Percentiles rank a stretch among this genome's conserved stretches.
phyloP scores from a whole-genome alignment of 805 yeast genomes.

The Candida hungchunana region DNA sequence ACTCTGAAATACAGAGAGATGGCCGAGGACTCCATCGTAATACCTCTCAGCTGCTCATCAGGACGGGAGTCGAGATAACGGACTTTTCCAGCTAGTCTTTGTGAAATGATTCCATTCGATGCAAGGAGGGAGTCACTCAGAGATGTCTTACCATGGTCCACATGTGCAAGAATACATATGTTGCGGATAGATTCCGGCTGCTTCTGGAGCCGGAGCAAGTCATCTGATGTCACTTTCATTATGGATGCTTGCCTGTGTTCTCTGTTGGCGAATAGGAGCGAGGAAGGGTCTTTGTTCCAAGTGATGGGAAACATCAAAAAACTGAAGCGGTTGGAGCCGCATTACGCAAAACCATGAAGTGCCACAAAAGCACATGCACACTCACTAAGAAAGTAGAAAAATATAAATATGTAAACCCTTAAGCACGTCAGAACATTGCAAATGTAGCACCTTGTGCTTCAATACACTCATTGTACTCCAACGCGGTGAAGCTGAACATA shows the following conservation, averaged over 20 bases:
- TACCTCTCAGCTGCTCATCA: slow-evolving; percentile 94
- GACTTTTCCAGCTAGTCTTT: slow-evolving; percentile 91
- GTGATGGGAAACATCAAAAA: no score
- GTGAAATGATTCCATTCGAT: slow-evolving; percentile 94
- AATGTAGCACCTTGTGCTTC: no score
- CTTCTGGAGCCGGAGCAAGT: slow-evolving; percentile 61
- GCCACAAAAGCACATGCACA: background rate
- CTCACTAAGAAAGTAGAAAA: background rate
- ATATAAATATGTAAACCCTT: no score
- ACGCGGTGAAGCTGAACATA: no score
- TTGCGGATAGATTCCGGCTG: slow-evolving; percentile 73
- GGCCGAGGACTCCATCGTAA: slow-evolving; percentile 97
- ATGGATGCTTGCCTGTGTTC: background rate
- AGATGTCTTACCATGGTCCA: slow-evolving; percentile 97
- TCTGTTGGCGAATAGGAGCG: no score
- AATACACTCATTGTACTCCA: no score
- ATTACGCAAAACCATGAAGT: background rate
- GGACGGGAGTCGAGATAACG: slow-evolving; percentile 89
- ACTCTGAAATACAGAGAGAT: slow-evolving; percentile 88
- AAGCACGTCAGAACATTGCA: no score
- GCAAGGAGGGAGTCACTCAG: slow-evolving; percentile 89
- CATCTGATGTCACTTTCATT: slow-evolving; percentile 59
- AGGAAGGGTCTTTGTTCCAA: no score
- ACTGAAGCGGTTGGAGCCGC: no score
- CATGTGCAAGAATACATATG: slow-evolving; percentile 95